Evolutionary conservation across 2,329 filamentous ascomycete genomes (phyloP).

Genomic region (Fusarium austroafricanum): DNA sequence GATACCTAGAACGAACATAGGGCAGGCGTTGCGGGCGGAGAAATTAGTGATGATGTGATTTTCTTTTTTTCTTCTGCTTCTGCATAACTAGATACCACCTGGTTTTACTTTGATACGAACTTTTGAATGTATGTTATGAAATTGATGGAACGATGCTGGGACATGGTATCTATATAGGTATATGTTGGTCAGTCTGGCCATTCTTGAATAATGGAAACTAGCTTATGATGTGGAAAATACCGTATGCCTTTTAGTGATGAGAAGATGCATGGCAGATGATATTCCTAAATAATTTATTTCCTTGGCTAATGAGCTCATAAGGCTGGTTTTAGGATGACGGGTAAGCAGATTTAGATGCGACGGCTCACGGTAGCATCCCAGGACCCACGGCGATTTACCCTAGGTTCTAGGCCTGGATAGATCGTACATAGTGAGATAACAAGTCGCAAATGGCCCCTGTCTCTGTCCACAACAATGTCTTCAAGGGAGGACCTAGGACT

Average conservation of each 20-base stretch:
- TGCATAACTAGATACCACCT: constrained; percentile 42
- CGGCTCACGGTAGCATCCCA: neutral
- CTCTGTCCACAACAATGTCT: neutral
- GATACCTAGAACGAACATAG: constrained; percentile 9
- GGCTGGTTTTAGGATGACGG: neutral
- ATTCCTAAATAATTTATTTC: neutral
- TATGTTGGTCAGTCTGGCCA: neutral
- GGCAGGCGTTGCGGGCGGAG: constrained; percentile 25
- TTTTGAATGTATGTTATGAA: constrained; percentile 22
- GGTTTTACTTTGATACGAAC: constrained; percentile 31
- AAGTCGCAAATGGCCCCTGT: neutral
- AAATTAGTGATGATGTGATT: constrained; percentile 6
- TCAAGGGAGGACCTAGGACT: neutral
- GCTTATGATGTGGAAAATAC: neutral
- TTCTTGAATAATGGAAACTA: constrained; percentile 8
- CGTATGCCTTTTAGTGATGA: neutral
- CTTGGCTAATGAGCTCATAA: too few relatives aligned
- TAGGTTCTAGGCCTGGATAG: neutral
- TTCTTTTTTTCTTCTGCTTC: constrained; percentile 27
- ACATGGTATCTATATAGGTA: constrained; percentile 4
- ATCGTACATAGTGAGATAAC: neutral
- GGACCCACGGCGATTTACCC: neutral
- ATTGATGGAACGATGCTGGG: constrained; percentile 4
- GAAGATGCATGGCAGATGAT: neutral
- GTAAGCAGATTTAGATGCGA: neutral